A percentile compares a stretch with the other conserved stretches of the same genome.
Evolutionary conservation across 768 basidiomycete genomes (phyloP).

Genomic region (Hydnomerulius pinastri): DNA sequence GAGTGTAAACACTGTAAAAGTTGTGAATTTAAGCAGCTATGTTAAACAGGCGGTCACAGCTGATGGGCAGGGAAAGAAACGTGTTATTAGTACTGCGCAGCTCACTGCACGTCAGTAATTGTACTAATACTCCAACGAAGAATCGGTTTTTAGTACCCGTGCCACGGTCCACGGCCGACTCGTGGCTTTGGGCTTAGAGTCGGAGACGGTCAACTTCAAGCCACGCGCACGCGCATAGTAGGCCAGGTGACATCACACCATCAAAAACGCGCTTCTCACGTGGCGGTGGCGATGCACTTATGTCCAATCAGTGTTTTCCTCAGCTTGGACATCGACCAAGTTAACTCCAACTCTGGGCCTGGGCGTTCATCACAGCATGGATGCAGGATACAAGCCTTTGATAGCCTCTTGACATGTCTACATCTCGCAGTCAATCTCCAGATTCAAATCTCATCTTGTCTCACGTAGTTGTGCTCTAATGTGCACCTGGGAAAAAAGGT

Average conservation of each 20-base stretch:
- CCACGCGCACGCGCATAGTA: too few relatives aligned
- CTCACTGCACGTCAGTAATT: conserved; percentile 2
- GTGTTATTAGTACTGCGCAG: conserved; percentile 14
- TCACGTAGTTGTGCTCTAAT: too few relatives aligned
- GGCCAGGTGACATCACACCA: conserved; percentile 31
- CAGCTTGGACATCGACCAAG: background rate
- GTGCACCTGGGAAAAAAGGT: too few relatives aligned
- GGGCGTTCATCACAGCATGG: too few relatives aligned
- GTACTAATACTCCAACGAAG: conserved; percentile 9
- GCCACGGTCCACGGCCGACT: conserved; percentile 12
- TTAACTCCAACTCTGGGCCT: too few relatives aligned
- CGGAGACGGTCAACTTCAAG: too few relatives aligned
- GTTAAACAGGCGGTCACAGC: conserved; percentile 13
- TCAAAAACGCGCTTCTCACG: conserved; percentile 18
- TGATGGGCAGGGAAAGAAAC: background rate
- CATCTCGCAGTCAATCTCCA: too few relatives aligned
- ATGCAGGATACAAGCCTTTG: too few relatives aligned
- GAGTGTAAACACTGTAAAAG: conserved; percentile 13
- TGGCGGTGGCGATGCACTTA: conserved; percentile 23
- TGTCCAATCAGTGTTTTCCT: conserved; percentile 14
- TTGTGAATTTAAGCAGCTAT: conserved; percentile 6
- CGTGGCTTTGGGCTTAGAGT: too few relatives aligned
- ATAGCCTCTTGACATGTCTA: too few relatives aligned
- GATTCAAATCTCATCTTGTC: too few relatives aligned
- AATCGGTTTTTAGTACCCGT: background rate